Evolutionary conservation across 116 monocot species (phyloP), one percentile per base, ranked within the genome.

Genomic region (Posidonia oceanica): DNA sequence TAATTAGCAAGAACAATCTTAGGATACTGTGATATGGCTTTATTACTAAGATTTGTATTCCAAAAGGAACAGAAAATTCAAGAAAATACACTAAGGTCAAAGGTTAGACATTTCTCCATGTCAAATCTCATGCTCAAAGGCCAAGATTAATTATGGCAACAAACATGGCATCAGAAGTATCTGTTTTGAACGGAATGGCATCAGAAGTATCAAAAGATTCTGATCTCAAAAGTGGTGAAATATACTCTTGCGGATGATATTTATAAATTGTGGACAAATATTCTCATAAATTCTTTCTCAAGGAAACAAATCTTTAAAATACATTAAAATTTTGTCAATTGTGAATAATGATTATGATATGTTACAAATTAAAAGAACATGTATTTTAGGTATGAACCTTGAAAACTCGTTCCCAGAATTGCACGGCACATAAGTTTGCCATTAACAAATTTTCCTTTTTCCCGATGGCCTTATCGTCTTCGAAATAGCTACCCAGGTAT

Each of bases 351-450:
- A 29, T 29, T 20, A 60, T 60, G 23, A 23, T 60, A 29, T 20
- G 20, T 6, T 21, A 60, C 60, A 60, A 29, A 21, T 10, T 60
- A 20, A 60, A 60, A 7, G 60, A 48, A 10, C 60, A 23, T 22
- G 29, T 10, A 15, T 7, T 12, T 4, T 14, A 64, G 4, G 16
- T 39, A 39, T 38, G 11, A 79, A 88, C 93, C 93, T 88, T 93
- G 58, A 93, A 88, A n/a, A 79, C 64, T 63, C 72, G 76, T 65
- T 93, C 80, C 93, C 93, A 93, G 57, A 93, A 93, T 61, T 86
- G 84, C 78, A 80, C 86, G 6, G 93, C 86, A 69, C 88, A 86
- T 42, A 93, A 71, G 52, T 93, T 93, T 64, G 71, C 93, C 70
- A 88, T 80, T 22, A 80, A 71, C 51, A 75, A 53, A 44, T 56